Evolutionary conservation across 1,284 basidiomycete species (phyloP).

Genomic region (Ceratobasidium sp.): DNA sequence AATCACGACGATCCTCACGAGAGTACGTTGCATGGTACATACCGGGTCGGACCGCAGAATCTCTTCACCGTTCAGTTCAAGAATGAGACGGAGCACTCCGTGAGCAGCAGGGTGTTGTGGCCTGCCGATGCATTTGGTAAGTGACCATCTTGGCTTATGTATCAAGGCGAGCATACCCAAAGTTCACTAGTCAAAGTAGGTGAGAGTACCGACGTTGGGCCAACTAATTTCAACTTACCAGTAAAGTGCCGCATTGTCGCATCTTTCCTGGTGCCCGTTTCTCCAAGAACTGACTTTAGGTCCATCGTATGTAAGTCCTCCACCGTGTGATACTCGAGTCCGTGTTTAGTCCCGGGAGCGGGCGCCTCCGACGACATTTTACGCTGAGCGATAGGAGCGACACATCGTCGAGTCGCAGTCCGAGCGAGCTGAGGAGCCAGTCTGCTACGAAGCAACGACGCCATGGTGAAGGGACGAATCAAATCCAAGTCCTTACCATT

Average conservation of each 20-base stretch:
- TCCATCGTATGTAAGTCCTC: conserved; percentile 81
- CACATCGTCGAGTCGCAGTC: conserved; percentile 6
- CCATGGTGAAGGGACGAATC: conserved; percentile 35
- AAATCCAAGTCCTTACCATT: conserved; percentile 20
- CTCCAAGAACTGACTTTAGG: conserved; percentile 77
- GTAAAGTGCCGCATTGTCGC: conserved; percentile 92
- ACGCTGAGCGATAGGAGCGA: not conserved
- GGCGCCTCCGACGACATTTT: conserved; percentile 21
- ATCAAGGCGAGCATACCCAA: conserved; percentile 63
- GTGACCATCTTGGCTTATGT: not conserved
- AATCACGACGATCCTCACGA: conserved; percentile 24
- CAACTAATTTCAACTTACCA: conserved; percentile 56
- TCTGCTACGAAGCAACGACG: conserved; percentile 27
- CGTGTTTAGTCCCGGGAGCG: conserved; percentile 29
- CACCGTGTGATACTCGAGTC: conserved; percentile 61
- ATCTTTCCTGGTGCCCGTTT: conserved; percentile 74
- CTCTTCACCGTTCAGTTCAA: conserved; percentile 98
- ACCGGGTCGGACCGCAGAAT: conserved; percentile 90
- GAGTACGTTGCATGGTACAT: conserved; percentile 46
- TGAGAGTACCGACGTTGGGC: conserved; percentile 38
- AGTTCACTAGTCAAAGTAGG: conserved; percentile 69
- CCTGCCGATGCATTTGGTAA: conserved; percentile 50
- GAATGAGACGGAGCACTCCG: conserved; percentile 96
- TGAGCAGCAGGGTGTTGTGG: conserved; percentile 99
- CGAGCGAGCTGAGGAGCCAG: conserved; percentile 33